These are phyloP conservation scores for Tinospora cordifolia DNA, from an alignment of 164 flowering plant genomes.

Conservation along the genomic window DNA sequence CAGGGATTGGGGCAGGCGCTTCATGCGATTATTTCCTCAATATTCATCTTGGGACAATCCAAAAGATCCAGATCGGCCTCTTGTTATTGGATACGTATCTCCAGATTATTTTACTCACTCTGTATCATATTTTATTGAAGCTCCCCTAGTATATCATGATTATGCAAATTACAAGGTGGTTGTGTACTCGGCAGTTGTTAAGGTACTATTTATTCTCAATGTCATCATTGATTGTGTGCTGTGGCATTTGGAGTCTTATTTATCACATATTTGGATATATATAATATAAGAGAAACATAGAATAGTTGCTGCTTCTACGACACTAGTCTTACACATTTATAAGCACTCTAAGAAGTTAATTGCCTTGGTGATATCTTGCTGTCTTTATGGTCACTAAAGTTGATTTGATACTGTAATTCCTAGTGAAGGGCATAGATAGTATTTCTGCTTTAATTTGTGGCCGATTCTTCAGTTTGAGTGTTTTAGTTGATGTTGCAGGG, in stretches of 20 bases:
- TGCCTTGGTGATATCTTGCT: not conserved
- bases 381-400: not conserved
- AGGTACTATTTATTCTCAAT: constrained; percentile 42
- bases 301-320: not conserved
- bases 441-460: not conserved
- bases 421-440: not conserved
- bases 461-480: not conserved
- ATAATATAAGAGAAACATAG: too few relatives aligned
- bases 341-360: not conserved
- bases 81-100: constrained; percentile 92
- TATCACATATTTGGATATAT: too few relatives aligned
- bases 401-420: not conserved
- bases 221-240: too few relatives aligned
- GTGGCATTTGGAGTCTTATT: too few relatives aligned
- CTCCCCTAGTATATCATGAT: constrained; percentile 81
- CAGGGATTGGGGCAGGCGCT: constrained; percentile 99
- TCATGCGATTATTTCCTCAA: constrained; percentile 69
- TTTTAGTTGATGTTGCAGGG: constrained; percentile 43
- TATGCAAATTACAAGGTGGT: constrained; percentile 80
- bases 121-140: constrained; percentile 96
- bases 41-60: constrained; percentile 85
- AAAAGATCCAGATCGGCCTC: constrained; percentile 82
- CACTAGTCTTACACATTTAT: not conserved
- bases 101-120: constrained; percentile 99
- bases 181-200: constrained; percentile 95